phyloP scores from a whole-genome alignment of 805 yeast species.

The Nakazawaea ernobii region DNA sequence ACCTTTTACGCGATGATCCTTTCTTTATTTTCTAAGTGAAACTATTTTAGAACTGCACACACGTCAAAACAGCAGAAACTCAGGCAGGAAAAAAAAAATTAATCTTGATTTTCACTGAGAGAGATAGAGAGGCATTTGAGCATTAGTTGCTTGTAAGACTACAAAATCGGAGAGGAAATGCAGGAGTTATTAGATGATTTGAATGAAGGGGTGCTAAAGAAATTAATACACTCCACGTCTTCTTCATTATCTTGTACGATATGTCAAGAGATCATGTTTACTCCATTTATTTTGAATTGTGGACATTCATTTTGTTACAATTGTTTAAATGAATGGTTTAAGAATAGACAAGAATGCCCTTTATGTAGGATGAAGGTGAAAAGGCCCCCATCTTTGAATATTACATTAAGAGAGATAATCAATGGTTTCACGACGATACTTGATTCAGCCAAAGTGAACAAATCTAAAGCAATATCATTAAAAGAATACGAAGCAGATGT shows the following conservation, averaged over 20 bases:
- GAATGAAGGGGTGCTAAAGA: not conserved
- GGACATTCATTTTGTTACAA: constrained; percentile 74
- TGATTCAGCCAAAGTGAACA: constrained; percentile 21
- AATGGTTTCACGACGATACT: constrained; percentile 32
- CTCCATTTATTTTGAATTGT: constrained; percentile 58
- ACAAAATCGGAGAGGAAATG: not conserved
- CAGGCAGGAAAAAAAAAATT: not conserved
- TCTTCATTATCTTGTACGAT: constrained; percentile 48
- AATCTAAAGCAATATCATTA: constrained; percentile 23
- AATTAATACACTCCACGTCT: constrained; percentile 10
- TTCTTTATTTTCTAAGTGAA: not conserved
- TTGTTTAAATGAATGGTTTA: constrained; percentile 61
- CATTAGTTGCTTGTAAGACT: not conserved
- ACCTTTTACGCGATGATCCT: constrained; percentile 5
- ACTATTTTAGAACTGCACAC: not conserved
- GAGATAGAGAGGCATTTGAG: not conserved
- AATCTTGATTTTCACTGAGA: too few species aligned
- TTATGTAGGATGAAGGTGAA: constrained; percentile 50
- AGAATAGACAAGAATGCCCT: constrained; percentile 57
- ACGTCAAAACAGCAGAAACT: constrained; percentile 1
- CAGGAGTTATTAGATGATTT: not conserved
- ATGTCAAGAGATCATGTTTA: constrained; percentile 64
- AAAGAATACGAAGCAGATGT: constrained; percentile 35
- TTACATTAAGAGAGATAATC: constrained; percentile 42
- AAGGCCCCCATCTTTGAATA: constrained; percentile 47